Base-by-base conservation (phyloP, 2,329 filamentous ascomycete genomes). In the Fusarium buharicum region DNA sequence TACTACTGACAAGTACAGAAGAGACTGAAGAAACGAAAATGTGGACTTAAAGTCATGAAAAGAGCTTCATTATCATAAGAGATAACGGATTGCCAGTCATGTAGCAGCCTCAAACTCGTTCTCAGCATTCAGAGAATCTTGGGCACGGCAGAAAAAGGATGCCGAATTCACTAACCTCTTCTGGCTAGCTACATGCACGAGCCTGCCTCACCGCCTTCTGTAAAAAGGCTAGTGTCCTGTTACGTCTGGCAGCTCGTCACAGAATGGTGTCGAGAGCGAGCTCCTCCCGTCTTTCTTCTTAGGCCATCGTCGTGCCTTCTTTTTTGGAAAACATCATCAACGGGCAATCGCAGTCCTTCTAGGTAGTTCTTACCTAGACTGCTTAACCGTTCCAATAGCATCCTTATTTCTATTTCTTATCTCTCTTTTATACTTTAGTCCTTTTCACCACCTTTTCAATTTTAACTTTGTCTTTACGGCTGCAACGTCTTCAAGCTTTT, bases 131-230 rank as follows among this genome's bases (percentile, higher is more conserved):
- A 36, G 48, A 51, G 54, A 50, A 64, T 39, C 51, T 55, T 47
- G 40, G 40, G 16, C 12, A 39, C 10, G 66, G 68, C 68, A 70
- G 66, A 70, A 70, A 67, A 70, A 64, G 59, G 67, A 44, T 58
- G 37, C 20, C 38, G 36, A 28, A 3, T 2, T 1, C 41, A 41
- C 62, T 66, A 65, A 20, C 50, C 17, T 3, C 8, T n/a, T 40
- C 6, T 2, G 16, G 45, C 8, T 40, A n/a, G 9, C 11, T 5
- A 4, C 3, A 2, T 33, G 4, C 1, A 14, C 6, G 1, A 9
- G 7, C 0, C 0, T 5, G 9, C 0, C 24, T 46, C 52, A 64
- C 62, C 62, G 62, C 62, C 44, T 50, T 46, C 52, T 8, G 1
- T 2, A 46, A 10, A 2, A 9, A 14, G 36, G 52, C 27, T 58